These are phyloP conservation scores for Mrakia gelida DNA, from an alignment of 768 basidiomycete species.

Conservation along the genomic window DNA sequence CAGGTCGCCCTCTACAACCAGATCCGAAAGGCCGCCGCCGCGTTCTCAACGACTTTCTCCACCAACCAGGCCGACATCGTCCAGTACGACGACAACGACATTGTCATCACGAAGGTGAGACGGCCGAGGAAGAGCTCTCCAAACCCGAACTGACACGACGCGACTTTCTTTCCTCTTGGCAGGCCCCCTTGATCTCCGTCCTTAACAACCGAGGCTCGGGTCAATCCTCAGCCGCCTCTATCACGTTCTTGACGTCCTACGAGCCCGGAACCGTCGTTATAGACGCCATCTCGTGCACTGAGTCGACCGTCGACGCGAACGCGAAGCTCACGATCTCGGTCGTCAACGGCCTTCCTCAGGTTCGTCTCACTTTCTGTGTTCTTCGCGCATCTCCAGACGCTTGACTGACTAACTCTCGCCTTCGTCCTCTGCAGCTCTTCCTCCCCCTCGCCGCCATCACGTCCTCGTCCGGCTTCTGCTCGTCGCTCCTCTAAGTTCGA, in stretches of 20 bases:
- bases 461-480: neutral
- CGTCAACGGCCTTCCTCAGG: too few species aligned
- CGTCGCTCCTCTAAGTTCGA: neutral
- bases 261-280: conserved; percentile 15
- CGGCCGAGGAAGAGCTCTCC: too few species aligned
- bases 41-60: neutral
- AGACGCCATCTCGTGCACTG: conserved; percentile 8
- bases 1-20: neutral
- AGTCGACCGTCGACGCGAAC: neutral
- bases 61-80: neutral
- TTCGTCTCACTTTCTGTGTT: too few species aligned
- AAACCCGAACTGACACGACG: neutral
- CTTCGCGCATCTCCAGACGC: too few species aligned
- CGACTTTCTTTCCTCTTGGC: neutral
- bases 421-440: conserved; percentile 5
- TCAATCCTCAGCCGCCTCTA: neutral
- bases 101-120: conserved; percentile 21
- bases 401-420: too few species aligned
- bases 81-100: neutral
- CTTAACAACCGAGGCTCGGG: conserved; percentile 18
- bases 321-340: too few species aligned
- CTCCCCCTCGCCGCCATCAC: conserved; percentile 16
- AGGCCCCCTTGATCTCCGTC: conserved; percentile 20
- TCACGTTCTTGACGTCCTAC: conserved; percentile 10
- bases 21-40: neutral